These are phyloP conservation scores for Hypoxylon fuscum DNA, from an alignment of 495 filamentous ascomycete species.

Conservation along the genomic window DNA sequence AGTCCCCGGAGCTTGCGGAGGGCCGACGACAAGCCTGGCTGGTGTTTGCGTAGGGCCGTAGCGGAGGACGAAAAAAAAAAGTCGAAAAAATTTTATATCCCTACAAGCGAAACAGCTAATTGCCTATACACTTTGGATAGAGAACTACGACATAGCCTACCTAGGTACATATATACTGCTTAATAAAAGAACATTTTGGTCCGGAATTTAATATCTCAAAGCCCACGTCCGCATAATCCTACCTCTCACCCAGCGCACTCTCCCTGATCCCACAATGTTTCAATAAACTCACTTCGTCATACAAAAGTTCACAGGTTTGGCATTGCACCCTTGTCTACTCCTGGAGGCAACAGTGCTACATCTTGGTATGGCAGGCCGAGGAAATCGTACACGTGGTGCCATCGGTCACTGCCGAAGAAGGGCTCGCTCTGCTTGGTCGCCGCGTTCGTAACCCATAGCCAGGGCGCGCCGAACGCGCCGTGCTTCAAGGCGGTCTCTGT, in stretches of 20 bases:
- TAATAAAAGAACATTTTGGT: conserved; percentile 7
- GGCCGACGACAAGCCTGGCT: too few relatives aligned
- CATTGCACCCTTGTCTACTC: conserved; percentile 21
- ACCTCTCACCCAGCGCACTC: too few relatives aligned
- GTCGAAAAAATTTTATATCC: too few relatives aligned
- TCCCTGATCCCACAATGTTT: too few relatives aligned
- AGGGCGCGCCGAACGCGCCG: conserved; percentile 80
- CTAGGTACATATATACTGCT: conserved; percentile 10
- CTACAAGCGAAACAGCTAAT: conserved; percentile 5
- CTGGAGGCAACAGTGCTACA: conserved; percentile 44
- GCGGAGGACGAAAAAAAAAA: too few relatives aligned
- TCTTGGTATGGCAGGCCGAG: conserved; percentile 51
- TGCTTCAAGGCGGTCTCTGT: conserved; percentile 67
- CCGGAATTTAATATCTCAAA: background rate
- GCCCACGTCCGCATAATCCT: background rate
- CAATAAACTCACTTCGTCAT: background rate
- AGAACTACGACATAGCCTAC: conserved; percentile 21
- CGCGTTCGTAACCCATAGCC: conserved; percentile 74
- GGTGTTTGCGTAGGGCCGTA: too few relatives aligned
- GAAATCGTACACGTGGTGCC: conserved; percentile 52
- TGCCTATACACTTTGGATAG: conserved; percentile 15
- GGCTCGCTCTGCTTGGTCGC: conserved; percentile 65
- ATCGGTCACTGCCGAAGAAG: conserved; percentile 83
- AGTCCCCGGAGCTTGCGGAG: too few relatives aligned
- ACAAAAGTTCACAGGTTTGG: conserved; percentile 15